Percentiles rank a stretch among this genome's conserved stretches.
These are phyloP conservation scores for Aspergillus udagawae DNA, from an alignment of 2,329 filamentous ascomycete species.

Conservation along the genomic window DNA sequence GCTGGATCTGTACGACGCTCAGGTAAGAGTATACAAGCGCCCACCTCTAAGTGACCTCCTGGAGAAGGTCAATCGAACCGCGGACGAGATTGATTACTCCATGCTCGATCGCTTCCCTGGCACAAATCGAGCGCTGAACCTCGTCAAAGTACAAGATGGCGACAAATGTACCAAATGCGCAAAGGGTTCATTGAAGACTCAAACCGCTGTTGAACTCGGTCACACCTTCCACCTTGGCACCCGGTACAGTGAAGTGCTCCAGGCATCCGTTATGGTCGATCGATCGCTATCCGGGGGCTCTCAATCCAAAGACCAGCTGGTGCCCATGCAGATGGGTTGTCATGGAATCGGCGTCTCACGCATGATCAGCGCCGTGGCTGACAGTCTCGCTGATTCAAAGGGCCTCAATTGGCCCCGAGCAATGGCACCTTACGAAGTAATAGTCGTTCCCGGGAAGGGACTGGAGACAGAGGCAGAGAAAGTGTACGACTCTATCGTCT, in stretches of 20 bases:
- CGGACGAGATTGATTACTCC: conserved; percentile 31
- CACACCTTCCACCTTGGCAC: conserved; percentile 95
- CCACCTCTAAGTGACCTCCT: conserved; percentile 37
- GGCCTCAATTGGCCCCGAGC: conserved; percentile 84
- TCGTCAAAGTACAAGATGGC: conserved; percentile 63
- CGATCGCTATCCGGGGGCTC: conserved; percentile 17
- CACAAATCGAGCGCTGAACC: conserved; percentile 50
- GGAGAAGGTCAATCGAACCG: conserved; percentile 21
- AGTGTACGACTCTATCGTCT: conserved; percentile 61
- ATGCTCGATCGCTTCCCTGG: conserved; percentile 36
- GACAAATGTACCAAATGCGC: conserved; percentile 71
- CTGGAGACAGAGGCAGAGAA: conserved; percentile 48
- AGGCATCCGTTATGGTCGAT: conserved; percentile 56
- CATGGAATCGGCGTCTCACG: conserved; percentile 92
- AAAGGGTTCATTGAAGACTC: conserved; percentile 58
- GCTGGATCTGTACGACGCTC: conserved; percentile 39
- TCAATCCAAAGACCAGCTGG: conserved; percentile 28
- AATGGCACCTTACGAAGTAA: conserved; percentile 79
- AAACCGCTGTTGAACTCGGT: conserved; percentile 80
- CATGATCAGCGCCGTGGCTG: conserved; percentile 80
- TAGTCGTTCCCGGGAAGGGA: conserved; percentile 57
- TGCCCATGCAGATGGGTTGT: conserved; percentile 86
- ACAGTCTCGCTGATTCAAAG: conserved; percentile 64
- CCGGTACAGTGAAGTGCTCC: conserved; percentile 74
- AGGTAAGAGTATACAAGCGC: conserved; percentile 36